These are phyloP conservation scores for Linaria vulgaris DNA, from an alignment of 257 asterid species.

Conservation along the genomic window DNA sequence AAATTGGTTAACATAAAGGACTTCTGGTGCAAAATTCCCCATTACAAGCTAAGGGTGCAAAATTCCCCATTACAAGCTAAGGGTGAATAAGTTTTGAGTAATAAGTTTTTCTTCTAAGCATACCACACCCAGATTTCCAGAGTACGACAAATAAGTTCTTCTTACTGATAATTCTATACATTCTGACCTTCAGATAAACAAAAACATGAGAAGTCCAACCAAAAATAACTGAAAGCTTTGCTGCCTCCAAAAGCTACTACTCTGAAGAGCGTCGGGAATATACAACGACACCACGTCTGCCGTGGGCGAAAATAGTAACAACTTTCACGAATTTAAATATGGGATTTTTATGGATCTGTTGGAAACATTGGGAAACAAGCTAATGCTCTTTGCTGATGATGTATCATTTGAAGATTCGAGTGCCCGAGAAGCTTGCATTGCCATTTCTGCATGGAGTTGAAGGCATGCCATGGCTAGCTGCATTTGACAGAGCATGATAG, in stretches of 20 bases:
- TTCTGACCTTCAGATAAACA: background rate
- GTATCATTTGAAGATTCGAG: conserved; percentile 48
- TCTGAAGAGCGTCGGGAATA: conserved; percentile 1
- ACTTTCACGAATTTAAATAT: conserved; percentile 28
- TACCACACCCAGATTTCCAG: background rate
- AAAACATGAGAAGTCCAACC: background rate
- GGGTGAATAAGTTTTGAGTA: too few relatives aligned
- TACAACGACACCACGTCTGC: conserved; percentile 12
- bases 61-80: too few relatives aligned
- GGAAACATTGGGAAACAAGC: conserved; percentile 43
- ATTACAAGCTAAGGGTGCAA: too few relatives aligned
- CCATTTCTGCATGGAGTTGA: conserved; percentile 92
- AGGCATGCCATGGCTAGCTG: conserved; percentile 92
- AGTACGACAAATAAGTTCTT: background rate
- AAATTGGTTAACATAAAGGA: too few relatives aligned
- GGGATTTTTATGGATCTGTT: conserved; percentile 54
- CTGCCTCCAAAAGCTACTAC: background rate
- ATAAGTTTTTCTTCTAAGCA: background rate
- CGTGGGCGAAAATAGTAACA: background rate
- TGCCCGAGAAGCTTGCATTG: conserved; percentile 82
- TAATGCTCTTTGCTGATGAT: conserved; percentile 31
- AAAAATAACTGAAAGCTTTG: too few relatives aligned
- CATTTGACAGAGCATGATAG: conserved; percentile 24
- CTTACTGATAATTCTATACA: background rate
- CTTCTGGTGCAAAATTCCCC: too few relatives aligned